Percentiles rank a stretch among this genome's conserved stretches.
phyloP scores from a whole-genome alignment of 2,329 filamentous ascomycete species.

The Myriosclerotinia curreyana region DNA sequence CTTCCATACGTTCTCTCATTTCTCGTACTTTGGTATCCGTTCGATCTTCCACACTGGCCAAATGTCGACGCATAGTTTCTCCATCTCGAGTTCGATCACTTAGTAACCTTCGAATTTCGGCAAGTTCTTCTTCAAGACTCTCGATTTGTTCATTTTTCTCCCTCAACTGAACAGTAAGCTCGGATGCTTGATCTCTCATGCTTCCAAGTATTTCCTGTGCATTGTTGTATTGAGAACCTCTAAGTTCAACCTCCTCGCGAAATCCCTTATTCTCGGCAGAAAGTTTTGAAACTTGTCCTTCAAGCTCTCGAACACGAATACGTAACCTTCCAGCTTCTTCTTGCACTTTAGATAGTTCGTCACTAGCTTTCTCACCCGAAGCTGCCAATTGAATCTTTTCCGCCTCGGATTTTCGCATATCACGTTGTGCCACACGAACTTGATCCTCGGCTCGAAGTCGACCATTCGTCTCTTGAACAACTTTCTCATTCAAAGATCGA shows the following conservation, averaged over 20 bases:
- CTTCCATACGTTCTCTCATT: conserved; percentile 83
- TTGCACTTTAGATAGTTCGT: conserved; percentile 68
- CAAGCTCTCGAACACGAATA: conserved; percentile 61
- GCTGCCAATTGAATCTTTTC: conserved; percentile 77
- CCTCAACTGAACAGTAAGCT: conserved; percentile 87
- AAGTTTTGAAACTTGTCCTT: conserved; percentile 68
- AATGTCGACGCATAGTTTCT: conserved; percentile 87
- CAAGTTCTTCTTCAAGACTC: conserved; percentile 85
- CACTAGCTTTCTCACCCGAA: conserved; percentile 65
- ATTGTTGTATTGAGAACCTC: conserved; percentile 79
- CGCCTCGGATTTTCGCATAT: conserved; percentile 72
- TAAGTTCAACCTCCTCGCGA: conserved; percentile 78
- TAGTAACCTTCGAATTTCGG: conserved; percentile 81
- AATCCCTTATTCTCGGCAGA: conserved; percentile 64
- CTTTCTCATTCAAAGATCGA: conserved; percentile 72
- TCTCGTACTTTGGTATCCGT: conserved; percentile 81
- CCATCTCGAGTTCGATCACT: conserved; percentile 85
- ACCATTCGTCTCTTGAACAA: conserved; percentile 69
- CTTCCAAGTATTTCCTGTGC: conserved; percentile 83
- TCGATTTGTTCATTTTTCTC: conserved; percentile 81
- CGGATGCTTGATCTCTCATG: conserved; percentile 88
- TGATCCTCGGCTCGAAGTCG: conserved; percentile 76
- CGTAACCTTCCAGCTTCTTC: conserved; percentile 70
- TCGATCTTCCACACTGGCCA: conserved; percentile 81
- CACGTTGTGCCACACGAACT: conserved; percentile 68